Base-by-base conservation (phyloP, 2,329 filamentous ascomycete genomes). In the Fusarium ramigenum region DNA sequence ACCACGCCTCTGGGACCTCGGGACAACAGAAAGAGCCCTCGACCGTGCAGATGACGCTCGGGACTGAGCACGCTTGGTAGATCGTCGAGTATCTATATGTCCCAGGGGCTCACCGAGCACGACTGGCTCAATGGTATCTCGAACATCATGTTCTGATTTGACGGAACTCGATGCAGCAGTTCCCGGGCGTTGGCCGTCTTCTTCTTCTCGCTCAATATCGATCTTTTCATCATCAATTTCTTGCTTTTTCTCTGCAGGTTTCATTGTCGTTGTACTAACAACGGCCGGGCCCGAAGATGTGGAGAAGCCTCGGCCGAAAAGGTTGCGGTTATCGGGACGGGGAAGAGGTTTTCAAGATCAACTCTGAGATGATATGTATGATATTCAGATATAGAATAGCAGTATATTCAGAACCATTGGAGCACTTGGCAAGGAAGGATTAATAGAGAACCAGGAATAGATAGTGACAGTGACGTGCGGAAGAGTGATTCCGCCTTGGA, bases 1-100 rank as follows among this genome's bases (percentile, higher is more conserved):
- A 0, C 95, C 95, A 77, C 94, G 87, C 54, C 94, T 88, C 64
- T 83, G 75, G 1, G 81, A 78, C 37, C 84, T 81, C 34, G 87
- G 84, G 19, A 90, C 79, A 49, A 87, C 72, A n/a, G 67, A 70
- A 28, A 75, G 52, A 8, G 81, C 63, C n/a, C 80, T 79, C 11
- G 85, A 84, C 40, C 81, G 80, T 12, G 79, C 74, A 11, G 83
- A 85, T 1, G 85, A 84, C 19, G 80, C 77, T 36, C 80, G 81
- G 18, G 84, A 83, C 53, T 69, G 67, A 15, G 69, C 74, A 49
- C 63, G 73, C 39, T 60, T 75, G 34, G 52, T 34, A 16, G 76
- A 77, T 47, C 52, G 60, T 21, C 69, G 65, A 30, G 76, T 73
- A 36, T 76, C 71, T 60, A 77, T 73, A 30, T 76, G 69, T 19